Percentiles rank a stretch among this genome's conserved stretches.
These are phyloP conservation scores for Trypanosoma platydactyli DNA, from an alignment of 208 protist genomes.

Conservation along the genomic window DNA sequence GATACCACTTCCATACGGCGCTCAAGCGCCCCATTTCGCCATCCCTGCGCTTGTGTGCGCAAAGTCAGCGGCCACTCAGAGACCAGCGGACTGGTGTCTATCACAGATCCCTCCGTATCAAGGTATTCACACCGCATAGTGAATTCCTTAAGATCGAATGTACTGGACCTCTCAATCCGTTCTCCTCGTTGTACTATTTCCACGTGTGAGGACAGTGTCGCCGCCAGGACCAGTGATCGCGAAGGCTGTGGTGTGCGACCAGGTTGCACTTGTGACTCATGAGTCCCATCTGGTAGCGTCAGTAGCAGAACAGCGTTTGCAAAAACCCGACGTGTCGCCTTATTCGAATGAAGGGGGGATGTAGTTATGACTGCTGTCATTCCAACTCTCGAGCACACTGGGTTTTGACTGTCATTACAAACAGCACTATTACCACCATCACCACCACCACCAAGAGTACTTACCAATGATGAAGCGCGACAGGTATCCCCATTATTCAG, in stretches of 20 bases:
- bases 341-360: background rate
- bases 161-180: slow-evolving; percentile 10
- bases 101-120: slow-evolving; percentile 1
- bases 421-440: background rate
- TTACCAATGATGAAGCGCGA: background rate
- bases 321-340: slow-evolving; percentile 8
- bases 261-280: background rate
- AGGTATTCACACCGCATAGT: slow-evolving; percentile 28
- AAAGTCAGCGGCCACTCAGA: slow-evolving; percentile 33
- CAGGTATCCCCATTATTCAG: background rate
- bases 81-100: slow-evolving; percentile 28
- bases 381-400: background rate
- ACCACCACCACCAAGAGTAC: background rate
- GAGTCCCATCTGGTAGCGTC: slow-evolving; percentile 14
- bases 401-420: background rate
- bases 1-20: slow-evolving; percentile 30
- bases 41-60: background rate
- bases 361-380: too few relatives aligned
- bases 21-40: slow-evolving; percentile 1
- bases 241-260: background rate
- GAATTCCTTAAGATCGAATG: slow-evolving; percentile 39
- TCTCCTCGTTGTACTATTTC: slow-evolving; percentile 19
- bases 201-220: slow-evolving; percentile 9
- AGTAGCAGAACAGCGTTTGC: slow-evolving; percentile 14
- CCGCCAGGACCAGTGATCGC: slow-evolving; percentile 17